A percentile compares a stretch with the other conserved stretches of the same genome.
These are phyloP conservation scores for Vicia villosa DNA, from an alignment of 306 rosid species.

Conservation along the genomic window DNA sequence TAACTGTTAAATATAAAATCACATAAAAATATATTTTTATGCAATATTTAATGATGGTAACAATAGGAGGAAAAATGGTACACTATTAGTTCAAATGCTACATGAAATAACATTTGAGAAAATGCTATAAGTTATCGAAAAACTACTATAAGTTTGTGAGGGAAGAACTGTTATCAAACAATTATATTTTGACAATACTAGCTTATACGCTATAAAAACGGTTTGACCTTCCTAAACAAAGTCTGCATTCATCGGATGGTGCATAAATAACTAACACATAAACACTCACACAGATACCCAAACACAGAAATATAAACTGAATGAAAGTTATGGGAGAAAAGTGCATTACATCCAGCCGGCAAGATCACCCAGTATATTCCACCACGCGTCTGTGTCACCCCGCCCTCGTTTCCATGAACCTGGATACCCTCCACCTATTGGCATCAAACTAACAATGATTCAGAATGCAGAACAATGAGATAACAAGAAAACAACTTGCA, in stretches of 20 bases:
- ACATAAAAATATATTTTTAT: neutral
- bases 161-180: neutral
- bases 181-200: neutral
- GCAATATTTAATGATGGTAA: neutral
- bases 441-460: constrained; percentile 34
- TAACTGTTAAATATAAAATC: neutral
- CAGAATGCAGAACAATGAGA: constrained; percentile 30
- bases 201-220: neutral
- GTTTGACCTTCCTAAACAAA: neutral
- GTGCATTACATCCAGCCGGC: constrained; percentile 93
- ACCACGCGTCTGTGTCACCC: constrained; percentile 87
- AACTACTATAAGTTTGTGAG: neutral
- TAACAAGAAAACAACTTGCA: constrained; percentile 24
- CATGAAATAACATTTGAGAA: neutral
- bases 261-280: constrained; percentile 2
- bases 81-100: neutral
- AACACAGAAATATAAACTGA: neutral
- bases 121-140: neutral
- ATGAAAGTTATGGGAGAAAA: constrained; percentile 36
- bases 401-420: constrained; percentile 94
- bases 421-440: constrained; percentile 88
- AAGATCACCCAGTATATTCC: constrained; percentile 90
- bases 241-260: neutral
- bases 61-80: neutral
- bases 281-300: too few species aligned